Base-by-base conservation (phyloP, 2,329 filamentous ascomycete genomes). In the Ceratocystiopsis brevicomis region DNA sequence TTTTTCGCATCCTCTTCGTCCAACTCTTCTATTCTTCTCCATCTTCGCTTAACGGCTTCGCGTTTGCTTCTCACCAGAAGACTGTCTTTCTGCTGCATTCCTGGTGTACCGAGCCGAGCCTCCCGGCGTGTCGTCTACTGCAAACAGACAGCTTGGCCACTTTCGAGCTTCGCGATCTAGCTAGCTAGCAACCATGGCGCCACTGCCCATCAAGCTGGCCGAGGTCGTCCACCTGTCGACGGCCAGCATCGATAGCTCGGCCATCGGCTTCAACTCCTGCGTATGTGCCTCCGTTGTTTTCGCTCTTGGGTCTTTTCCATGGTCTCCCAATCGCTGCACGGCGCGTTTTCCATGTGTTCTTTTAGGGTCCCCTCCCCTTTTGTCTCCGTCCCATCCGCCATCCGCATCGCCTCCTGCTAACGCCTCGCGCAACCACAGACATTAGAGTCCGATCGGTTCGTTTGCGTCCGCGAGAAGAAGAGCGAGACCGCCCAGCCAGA, bases 401-500 rank as follows among this genome's bases (percentile, higher is more conserved):
- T 30, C 8, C 25, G 6, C 25, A 30, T 30, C 33, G 12, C 33
- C 11, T 33, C 32, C 33, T 13, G 33, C 33, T 34, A 34, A 34
- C 47, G 48, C 50, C 43, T 35, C 17, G 34, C 18, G 39, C 16
- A 11, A 11, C 5, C 5, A 19, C 53, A 95, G 87, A 98, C 90
- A 62, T 75, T 98, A 67, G 90, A 98, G 72, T 98, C 90, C 59
- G 90, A 98, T 64, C 75, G 81, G 59, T 98, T 80, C 64, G 83
- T 98, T 56, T 98, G 90, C 64, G 81, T 98, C 58, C 82, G 90
- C 63, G 88, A 96, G 66, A 88, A 93, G 68, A 81, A 87, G 62
- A 79, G 74, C 60, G 82, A 86, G 55, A 75, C 78, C 51, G 74
- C 85, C 51, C 80, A 83, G 54, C 83, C 87, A 51, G 87, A 95